phyloP scores from a whole-genome alignment of 345 rosid genomes.

The Salix exigua region DNA sequence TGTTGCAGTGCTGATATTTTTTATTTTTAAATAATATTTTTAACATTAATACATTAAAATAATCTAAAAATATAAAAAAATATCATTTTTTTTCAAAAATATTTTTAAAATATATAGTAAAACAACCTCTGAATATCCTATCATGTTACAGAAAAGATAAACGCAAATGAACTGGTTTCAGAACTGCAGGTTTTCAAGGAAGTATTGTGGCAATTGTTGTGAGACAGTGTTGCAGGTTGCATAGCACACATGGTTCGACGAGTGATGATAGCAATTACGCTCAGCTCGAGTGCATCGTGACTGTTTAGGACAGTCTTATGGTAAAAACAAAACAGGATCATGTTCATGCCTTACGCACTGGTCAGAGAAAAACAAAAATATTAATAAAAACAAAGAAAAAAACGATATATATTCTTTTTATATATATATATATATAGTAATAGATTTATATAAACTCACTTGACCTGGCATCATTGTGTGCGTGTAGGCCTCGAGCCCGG shows the following conservation, averaged over 20 bases:
- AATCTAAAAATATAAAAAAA: too few relatives aligned
- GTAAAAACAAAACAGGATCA: neutral
- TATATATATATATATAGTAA: too few relatives aligned
- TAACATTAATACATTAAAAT: too few relatives aligned
- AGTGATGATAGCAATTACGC: neutral
- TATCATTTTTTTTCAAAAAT: too few relatives aligned
- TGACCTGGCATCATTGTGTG: too few relatives aligned
- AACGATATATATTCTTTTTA: too few relatives aligned
- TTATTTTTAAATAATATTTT: too few relatives aligned
- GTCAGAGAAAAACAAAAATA: neutral
- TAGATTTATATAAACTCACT: too few relatives aligned
- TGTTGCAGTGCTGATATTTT: slow-evolving; percentile 18
- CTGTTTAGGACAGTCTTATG: neutral
- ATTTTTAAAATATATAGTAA: accelerated
- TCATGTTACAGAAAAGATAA: neutral
- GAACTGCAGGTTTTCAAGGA: neutral
- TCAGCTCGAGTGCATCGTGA: neutral
- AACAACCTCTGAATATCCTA: too few relatives aligned
- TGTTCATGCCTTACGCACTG: neutral
- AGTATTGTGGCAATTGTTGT: neutral
- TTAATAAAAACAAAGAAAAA: too few relatives aligned
- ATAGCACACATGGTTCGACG: neutral
- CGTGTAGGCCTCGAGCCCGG: too few relatives aligned
- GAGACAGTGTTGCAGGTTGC: neutral
- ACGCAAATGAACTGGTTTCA: neutral